Evolutionary conservation across 1,284 basidiomycete species (phyloP).

Genomic region (Fomitopsis betulina): DNA sequence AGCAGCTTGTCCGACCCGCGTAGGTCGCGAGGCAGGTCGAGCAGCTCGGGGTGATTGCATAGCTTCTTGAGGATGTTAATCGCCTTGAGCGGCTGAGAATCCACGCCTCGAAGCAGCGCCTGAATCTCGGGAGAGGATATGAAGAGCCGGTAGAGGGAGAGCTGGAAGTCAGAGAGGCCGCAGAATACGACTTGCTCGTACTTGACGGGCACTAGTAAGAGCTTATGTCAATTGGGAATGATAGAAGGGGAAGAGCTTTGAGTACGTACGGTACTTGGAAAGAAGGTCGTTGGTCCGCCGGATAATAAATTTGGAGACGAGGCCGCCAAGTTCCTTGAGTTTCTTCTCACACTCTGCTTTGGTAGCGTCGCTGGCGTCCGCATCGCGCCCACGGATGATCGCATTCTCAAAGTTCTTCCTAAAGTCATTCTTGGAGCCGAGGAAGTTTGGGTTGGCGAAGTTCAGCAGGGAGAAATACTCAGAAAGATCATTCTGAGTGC

Average conservation of each 20-base stretch:
- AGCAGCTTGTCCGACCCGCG: conserved; percentile 82
- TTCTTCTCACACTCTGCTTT: conserved; percentile 88
- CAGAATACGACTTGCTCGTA: conserved; percentile 99
- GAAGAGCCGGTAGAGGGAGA: conserved; percentile 88
- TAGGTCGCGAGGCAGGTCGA: conserved; percentile 86
- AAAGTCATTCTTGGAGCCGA: conserved; percentile 91
- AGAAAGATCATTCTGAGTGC: conserved; percentile 84
- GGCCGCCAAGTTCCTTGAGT: conserved; percentile 86
- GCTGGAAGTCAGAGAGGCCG: conserved; percentile 83
- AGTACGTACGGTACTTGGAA: conserved; percentile 89
- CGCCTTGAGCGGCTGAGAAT: conserved; percentile 96
- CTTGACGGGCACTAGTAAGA: conserved; percentile 87
- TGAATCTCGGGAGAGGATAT: conserved; percentile 95
- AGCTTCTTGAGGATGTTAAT: conserved; percentile 97
- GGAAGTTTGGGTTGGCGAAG: conserved; percentile 95
- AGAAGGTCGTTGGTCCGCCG: conserved; percentile 95
- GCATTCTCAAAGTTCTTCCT: conserved; percentile 95
- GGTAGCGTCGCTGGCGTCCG: conserved; percentile 81
- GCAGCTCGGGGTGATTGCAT: conserved; percentile 95
- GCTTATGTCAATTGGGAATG: conserved; percentile 1
- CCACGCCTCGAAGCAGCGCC: conserved; percentile 82
- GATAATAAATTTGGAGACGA: conserved; percentile 97
- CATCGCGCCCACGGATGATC: conserved; percentile 92
- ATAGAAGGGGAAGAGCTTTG: neutral
- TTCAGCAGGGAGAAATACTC: conserved; percentile 96